Base-by-base conservation (phyloP, 1,284 basidiomycete genomes). In the Tilletiaria anomala region DNA sequence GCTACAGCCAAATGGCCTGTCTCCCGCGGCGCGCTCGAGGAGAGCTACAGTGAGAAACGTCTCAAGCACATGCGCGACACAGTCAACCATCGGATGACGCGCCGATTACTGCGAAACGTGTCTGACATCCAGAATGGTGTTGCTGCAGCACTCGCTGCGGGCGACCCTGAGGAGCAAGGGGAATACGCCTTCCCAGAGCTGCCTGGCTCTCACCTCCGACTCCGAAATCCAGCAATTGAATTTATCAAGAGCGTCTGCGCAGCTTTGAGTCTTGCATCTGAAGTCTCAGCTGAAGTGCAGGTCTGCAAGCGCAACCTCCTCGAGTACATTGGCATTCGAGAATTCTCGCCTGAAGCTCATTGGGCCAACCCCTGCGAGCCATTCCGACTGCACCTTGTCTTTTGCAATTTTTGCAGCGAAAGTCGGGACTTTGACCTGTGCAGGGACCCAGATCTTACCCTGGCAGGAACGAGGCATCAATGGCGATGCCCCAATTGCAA, bases 361-460 rank as follows among this genome's bases (percentile, higher is more conserved):
- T 66, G 78, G 84, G n/a, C n/a, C n/a, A 91, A 94, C 62, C 91
- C 91, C 0, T 96, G 91, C 70, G 82, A 93, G 60, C 79, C 86
- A 3, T 76, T 96, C 48, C 81, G 82, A 53, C 70, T 96, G 19
- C 75, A 80, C 18, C 84, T 85, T 64, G 82, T 96, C 19, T 83
- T 89, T 19, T 97, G 93, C 68, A 77, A 76, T 40, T 78, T 82
- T 58, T 99, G 93, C 70, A 89, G 89, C 67, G 73, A 76, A 17
- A 76, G 91, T 46, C 78, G 84, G 15, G 86, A 89, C 66, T 83
- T 97, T 53, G 91, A 97, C 66, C 81, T 96, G 53, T 93, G 88
- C 64, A 77, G 89, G n/a, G 89, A 94, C 67, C 74, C 79, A 5
- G 84, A 88, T 49, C 61, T 14, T 15, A 37, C 11, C 54, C 60